Evolutionary conservation across 805 yeast species (phyloP).

Genomic region (Candida awuae): DNA sequence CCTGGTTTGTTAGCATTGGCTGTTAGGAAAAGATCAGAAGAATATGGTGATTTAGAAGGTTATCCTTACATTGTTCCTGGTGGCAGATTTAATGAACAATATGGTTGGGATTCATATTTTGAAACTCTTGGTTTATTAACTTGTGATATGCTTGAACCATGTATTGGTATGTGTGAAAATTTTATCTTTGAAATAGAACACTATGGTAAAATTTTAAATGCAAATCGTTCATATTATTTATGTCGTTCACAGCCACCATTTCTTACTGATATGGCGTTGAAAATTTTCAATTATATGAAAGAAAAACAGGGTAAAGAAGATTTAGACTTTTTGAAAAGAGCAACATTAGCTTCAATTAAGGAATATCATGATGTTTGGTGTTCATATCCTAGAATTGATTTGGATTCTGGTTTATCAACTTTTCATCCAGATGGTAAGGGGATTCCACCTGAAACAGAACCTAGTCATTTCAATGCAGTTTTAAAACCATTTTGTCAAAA

Average conservation of each 20-base stretch:
- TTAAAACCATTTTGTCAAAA: slow-evolving; percentile 62
- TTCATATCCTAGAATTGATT: slow-evolving; percentile 63
- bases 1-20: slow-evolving; percentile 88
- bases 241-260: slow-evolving; percentile 96
- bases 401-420: slow-evolving; percentile 69
- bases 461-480: slow-evolving; percentile 73
- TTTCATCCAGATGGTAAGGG: slow-evolving; percentile 88
- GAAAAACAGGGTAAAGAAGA: slow-evolving; percentile 37
- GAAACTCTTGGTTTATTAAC: slow-evolving; percentile 73
- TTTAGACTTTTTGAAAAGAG: slow-evolving; percentile 52
- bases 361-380: slow-evolving; percentile 84
- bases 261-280: slow-evolving; percentile 81
- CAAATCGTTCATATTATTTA: slow-evolving; percentile 84
- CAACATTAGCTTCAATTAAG: slow-evolving; percentile 71
- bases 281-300: slow-evolving; percentile 50
- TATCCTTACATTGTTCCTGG: slow-evolving; percentile 95
- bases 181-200: slow-evolving; percentile 83
- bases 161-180: slow-evolving; percentile 86
- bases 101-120: slow-evolving; percentile 98
- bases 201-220: slow-evolving; percentile 89
- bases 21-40: slow-evolving; percentile 35
- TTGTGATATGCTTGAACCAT: slow-evolving; percentile 58
- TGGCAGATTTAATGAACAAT: slow-evolving; percentile 91
- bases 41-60: slow-evolving; percentile 37
- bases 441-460: slow-evolving; percentile 95